Evolutionary conservation across 1,139 yeast species (phyloP).

Genomic region (Starmera stellimalicola): DNA sequence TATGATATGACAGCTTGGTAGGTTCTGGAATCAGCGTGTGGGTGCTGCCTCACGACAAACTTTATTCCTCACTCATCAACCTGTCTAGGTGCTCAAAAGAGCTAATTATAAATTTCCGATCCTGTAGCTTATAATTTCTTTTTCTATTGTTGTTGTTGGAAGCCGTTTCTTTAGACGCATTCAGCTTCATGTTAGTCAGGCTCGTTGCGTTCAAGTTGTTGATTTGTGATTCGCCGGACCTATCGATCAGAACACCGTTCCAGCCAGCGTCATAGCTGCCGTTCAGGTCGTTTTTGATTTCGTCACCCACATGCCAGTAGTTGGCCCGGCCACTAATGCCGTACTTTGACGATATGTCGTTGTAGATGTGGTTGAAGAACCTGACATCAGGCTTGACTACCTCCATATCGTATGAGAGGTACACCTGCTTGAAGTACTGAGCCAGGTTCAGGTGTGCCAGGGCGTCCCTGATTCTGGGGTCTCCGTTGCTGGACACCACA

Average conservation of each 20-base stretch:
- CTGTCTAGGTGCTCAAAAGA: neutral
- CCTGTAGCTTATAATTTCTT: neutral
- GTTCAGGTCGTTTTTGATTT: constrained; percentile 39
- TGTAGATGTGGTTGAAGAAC: constrained; percentile 35
- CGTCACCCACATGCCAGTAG: constrained; percentile 65
- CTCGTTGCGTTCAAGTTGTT: neutral
- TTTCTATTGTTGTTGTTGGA: neutral
- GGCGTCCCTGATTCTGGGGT: constrained; percentile 36
- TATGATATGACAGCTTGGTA: no score
- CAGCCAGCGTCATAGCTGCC: constrained; percentile 51
- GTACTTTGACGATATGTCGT: constrained; percentile 17
- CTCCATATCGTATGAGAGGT: constrained; percentile 47
- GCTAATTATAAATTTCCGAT: neutral
- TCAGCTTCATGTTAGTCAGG: neutral
- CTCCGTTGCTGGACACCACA: constrained; percentile 53
- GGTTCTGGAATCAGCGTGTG: no score
- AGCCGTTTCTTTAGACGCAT: neutral
- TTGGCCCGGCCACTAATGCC: constrained; percentile 4
- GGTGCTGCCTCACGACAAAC: no score
- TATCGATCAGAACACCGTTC: constrained; percentile 48
- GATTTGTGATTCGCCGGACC: constrained; percentile 19
- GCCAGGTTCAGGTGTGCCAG: constrained; percentile 36
- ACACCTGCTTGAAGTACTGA: constrained; percentile 32
- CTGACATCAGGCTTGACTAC: constrained; percentile 39
- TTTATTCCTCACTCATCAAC: neutral